Evolutionary conservation across 2,329 filamentous ascomycete genomes (phyloP).

Genomic region (Microcyclosporella mali): DNA sequence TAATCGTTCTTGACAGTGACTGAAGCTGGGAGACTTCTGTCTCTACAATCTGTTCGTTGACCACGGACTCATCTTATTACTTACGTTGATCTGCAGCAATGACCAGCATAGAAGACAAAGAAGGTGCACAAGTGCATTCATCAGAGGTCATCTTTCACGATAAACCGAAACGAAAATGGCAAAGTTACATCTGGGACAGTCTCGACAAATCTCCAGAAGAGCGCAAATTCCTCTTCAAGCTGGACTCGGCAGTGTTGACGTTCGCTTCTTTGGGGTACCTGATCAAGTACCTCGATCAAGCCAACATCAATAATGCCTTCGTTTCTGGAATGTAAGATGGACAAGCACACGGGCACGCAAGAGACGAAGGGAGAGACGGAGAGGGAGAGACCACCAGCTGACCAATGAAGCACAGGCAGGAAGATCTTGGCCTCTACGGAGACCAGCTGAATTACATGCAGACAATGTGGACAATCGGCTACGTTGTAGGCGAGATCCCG

Average conservation of each 20-base stretch:
- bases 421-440: slow-evolving; percentile 51
- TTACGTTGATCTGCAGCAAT: too few relatives aligned
- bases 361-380: too few relatives aligned
- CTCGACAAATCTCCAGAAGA: slow-evolving; percentile 48
- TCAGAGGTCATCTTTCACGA: too few relatives aligned
- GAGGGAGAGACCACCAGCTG: too few relatives aligned
- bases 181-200: slow-evolving; percentile 46
- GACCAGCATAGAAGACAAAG: too few relatives aligned
- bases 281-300: slow-evolving; percentile 43
- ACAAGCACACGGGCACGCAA: slow-evolving; percentile 35
- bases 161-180: too few relatives aligned
- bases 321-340: slow-evolving; percentile 40
- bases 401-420: slow-evolving; percentile 46
- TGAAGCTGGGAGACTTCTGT: too few relatives aligned
- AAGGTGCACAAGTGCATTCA: too few relatives aligned
- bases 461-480: background rate
- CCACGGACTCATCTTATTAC: too few relatives aligned
- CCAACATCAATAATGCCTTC: slow-evolving; percentile 39
- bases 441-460: background rate
- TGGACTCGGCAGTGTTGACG: slow-evolving; percentile 34
- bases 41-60: too few relatives aligned
- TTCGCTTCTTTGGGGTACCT: slow-evolving; percentile 36
- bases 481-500: slow-evolving; percentile 34
- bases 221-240: slow-evolving; percentile 44
- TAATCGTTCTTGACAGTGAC: too few relatives aligned